Evolutionary conservation across 768 basidiomycete species (phyloP), one percentile per base, ranked within the genome.

Genomic region (Coprinopsis sp.): DNA sequence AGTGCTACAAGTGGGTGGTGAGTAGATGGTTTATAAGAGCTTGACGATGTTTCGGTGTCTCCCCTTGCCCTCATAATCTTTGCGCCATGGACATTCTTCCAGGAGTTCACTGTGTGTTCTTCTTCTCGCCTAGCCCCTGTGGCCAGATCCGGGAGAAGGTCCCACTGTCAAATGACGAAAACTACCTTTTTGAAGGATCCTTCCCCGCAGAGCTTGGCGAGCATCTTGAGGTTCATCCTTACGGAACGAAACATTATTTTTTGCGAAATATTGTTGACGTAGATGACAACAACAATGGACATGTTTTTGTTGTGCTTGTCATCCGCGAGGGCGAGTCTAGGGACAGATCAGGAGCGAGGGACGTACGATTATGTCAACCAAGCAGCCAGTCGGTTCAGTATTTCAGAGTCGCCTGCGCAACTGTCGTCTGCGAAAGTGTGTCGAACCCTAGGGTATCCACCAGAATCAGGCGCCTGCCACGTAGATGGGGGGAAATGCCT

Each of bases 371-470:
- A 14, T 13, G 46, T 29, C 18, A 53, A 36, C 52, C 52, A 50
- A 4, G 18, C 23, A 1, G 49, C 36, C 6, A 53, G 40, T 19
- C 24, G 14, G n/a, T 46, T 42, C 19, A 53, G 21, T 13, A 47
- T 47, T n/a, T 50, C 29, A 4, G 37, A 33, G 25, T 53, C 52
- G 22, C 33, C 42, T 29, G 24, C 28, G n/a, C 23, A 29, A n/a
- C 49, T 53, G 33, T 53, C 52, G 33, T 53, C n/a, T n/a, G n/a
- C n/a, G n/a, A n/a, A n/a, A n/a, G n/a, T n/a, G n/a, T n/a, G n/a
- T n/a, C 45, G 31, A 53, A 53, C 14, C 52, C 52, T 7, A 49
- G 52, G 1, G 52, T 53, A 37, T 53, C 52, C 7, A 53, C 46
- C 14, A 53, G 43, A 8, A 50, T 12, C 0, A 53, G 3, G 16